phyloP scores from a whole-genome alignment of 1,284 basidiomycete genomes.

The Cutaneotrichosporon cavernicola region DNA sequence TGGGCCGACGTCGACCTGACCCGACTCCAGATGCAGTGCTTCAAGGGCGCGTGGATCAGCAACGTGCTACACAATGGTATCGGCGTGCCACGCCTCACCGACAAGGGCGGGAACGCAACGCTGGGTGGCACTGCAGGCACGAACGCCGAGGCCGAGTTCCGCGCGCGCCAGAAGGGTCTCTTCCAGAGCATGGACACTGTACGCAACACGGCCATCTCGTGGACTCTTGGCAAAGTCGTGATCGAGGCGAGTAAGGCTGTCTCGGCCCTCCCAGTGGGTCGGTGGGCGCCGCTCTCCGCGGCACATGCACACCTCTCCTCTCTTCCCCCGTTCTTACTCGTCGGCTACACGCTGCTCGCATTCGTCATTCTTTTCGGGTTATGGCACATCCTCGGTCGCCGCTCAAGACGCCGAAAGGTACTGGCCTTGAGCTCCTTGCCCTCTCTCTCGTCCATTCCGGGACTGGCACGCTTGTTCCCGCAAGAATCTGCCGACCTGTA shows the following conservation, averaged over 20 bases:
- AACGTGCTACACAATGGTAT: constrained; percentile 96
- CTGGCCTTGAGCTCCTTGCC: neutral
- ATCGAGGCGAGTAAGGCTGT: constrained; percentile 82
- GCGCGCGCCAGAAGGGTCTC: constrained; percentile 77
- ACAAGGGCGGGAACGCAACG: constrained; percentile 65
- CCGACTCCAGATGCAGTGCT: constrained; percentile 93
- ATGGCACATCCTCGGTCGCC: constrained; percentile 8
- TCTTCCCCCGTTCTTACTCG: neutral
- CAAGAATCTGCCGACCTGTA: constrained; percentile 1
- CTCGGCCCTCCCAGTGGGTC: constrained; percentile 5
- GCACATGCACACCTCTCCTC: neutral
- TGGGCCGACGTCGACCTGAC: constrained; percentile 72
- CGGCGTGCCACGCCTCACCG: constrained; percentile 87
- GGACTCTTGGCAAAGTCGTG: constrained; percentile 98
- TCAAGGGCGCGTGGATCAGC: constrained; percentile 98
- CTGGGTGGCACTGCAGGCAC: constrained; percentile 57
- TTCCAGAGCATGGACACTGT: constrained; percentile 91
- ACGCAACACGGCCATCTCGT: constrained; percentile 87
- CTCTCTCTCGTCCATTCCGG: neutral
- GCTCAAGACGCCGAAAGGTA: neutral
- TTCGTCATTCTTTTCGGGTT: constrained; percentile 29
- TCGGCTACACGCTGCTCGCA: neutral
- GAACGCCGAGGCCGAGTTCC: constrained; percentile 64
- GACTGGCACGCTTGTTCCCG: neutral
- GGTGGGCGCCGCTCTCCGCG: neutral